Evolutionary conservation across 1,139 yeast species (phyloP).

Genomic region (Yamadazyma songkhlaensis): DNA sequence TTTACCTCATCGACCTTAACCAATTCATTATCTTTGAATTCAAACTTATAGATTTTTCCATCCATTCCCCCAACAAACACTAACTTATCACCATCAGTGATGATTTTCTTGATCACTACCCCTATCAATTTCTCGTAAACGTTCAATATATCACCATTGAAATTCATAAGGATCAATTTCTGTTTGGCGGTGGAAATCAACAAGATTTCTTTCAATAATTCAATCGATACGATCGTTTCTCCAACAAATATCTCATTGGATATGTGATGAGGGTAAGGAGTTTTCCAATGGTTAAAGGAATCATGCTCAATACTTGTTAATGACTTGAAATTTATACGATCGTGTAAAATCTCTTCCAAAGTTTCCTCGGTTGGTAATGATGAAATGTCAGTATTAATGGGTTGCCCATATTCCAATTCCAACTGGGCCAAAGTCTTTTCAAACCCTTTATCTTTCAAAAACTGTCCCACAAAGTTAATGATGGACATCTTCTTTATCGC

Average conservation of each 20-base stretch:
- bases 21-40: constrained; percentile 9
- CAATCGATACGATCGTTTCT: constrained; percentile 15
- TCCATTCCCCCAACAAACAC: constrained; percentile 39
- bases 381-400: constrained; percentile 20
- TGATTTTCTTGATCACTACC: constrained; percentile 35
- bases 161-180: constrained; percentile 20
- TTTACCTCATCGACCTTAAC: constrained; percentile 14
- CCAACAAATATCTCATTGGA: constrained; percentile 20
- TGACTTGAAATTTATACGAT: constrained; percentile 39
- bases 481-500: constrained; percentile 12
- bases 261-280: constrained; percentile 32
- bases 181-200: constrained; percentile 27
- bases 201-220: constrained; percentile 9
- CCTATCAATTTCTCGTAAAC: constrained; percentile 13
- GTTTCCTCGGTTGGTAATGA: constrained; percentile 34
- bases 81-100: constrained; percentile 14
- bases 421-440: constrained; percentile 44
- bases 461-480: constrained; percentile 52
- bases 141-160: constrained; percentile 13
- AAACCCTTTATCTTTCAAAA: constrained; percentile 46
- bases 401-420: constrained; percentile 44
- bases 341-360: constrained; percentile 49
- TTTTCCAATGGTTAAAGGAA: constrained; percentile 24
- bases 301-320: constrained; percentile 11
- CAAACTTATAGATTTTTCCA: constrained; percentile 24